Evolutionary conservation across 1,139 yeast genomes (phyloP).

Genomic region (Scheffersomyces cryptocercus): DNA sequence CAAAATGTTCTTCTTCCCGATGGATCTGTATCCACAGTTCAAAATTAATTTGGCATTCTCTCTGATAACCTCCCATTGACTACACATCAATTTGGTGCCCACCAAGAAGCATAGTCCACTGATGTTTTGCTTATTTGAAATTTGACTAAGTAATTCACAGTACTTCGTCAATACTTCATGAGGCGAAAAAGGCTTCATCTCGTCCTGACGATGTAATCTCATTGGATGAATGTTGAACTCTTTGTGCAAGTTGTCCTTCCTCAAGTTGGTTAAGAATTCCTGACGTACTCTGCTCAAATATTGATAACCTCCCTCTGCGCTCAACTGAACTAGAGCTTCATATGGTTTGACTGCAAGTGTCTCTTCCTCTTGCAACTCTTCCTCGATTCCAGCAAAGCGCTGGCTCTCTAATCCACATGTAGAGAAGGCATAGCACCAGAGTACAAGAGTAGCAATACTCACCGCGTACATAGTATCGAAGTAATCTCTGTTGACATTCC

Average conservation of each 20-base stretch:
- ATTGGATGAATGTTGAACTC: conserved; percentile 30
- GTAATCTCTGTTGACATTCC: conserved; percentile 35
- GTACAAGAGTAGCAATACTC: conserved; percentile 47
- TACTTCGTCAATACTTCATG: conserved; percentile 41
- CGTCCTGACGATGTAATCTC: conserved; percentile 20
- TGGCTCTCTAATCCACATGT: conserved; percentile 42
- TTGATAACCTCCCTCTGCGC: conserved; percentile 29
- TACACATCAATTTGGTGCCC: conserved; percentile 43
- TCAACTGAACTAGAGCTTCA: conserved; percentile 21
- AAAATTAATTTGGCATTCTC: conserved; percentile 59
- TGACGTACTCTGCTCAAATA: conserved; percentile 38
- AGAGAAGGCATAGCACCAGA: conserved; percentile 49
- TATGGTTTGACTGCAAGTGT: conserved; percentile 14
- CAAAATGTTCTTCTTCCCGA: conserved; percentile 50
- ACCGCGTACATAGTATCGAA: conserved; percentile 43
- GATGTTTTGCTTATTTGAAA: conserved; percentile 47
- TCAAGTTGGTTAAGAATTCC: conserved; percentile 22
- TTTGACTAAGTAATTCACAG: conserved; percentile 40
- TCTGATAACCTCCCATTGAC: conserved; percentile 62
- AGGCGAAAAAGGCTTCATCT: conserved; percentile 18
- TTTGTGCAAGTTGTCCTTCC: conserved; percentile 22
- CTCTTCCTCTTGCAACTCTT: conserved; percentile 3
- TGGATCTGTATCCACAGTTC: conserved; percentile 58
- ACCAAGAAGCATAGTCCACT: conserved; percentile 46
- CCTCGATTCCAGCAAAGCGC: conserved; percentile 22